These are phyloP conservation scores for Citrus medica DNA, from an alignment of 345 rosid species.

Conservation along the genomic window DNA sequence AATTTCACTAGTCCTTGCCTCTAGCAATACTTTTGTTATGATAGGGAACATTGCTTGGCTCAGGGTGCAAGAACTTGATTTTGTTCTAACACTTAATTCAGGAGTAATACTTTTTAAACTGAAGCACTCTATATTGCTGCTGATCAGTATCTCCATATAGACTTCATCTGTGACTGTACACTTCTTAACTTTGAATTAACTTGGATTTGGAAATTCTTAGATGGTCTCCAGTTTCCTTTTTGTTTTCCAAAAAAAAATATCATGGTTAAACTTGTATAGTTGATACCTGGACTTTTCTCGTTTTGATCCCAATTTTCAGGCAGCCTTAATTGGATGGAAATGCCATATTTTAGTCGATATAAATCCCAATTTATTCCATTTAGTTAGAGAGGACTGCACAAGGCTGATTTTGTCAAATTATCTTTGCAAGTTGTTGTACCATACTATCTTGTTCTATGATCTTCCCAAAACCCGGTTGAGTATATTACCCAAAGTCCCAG, in stretches of 20 bases:
- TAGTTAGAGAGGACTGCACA: background rate
- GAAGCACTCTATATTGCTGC: background rate
- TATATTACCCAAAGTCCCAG: background rate
- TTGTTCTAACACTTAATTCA: background rate
- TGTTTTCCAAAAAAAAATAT: too few relatives aligned
- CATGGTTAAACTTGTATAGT: too few relatives aligned
- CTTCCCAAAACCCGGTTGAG: background rate
- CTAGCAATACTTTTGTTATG: background rate
- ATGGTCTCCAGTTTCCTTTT: background rate
- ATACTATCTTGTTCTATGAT: background rate
- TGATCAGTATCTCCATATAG: too few relatives aligned
- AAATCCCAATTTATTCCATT: background rate
- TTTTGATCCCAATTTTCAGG: background rate
- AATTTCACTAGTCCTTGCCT: background rate
- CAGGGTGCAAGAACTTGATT: background rate
- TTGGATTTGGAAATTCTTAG: background rate
- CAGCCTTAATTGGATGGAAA: background rate
- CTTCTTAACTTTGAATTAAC: background rate
- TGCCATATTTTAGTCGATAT: background rate
- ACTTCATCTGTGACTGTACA: too few relatives aligned
- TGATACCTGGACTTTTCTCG: too few relatives aligned
- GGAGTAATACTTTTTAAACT: background rate
- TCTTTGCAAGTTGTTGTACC: background rate
- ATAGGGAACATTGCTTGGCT: background rate
- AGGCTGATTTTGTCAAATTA: background rate